Evolutionary conservation across 495 filamentous ascomycete genomes (phyloP), one percentile per base, ranked within the genome.

Genomic region (Lophiostoma macrostomum): DNA sequence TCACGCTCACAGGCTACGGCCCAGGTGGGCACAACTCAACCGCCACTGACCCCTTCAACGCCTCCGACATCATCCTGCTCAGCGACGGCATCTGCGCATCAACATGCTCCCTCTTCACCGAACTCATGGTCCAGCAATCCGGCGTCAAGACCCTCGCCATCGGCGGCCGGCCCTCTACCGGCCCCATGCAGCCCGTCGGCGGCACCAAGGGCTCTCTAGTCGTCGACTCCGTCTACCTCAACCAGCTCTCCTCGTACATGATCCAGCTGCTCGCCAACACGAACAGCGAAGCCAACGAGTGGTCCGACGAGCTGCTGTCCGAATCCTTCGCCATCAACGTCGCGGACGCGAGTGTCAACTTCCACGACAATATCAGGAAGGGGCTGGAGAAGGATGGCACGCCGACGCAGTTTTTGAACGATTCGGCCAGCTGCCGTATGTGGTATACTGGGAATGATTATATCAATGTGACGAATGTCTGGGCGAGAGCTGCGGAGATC

Each of bases 51-150:
- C 64, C 59, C 41, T 67, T 58, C 48, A 35, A 32, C 7, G 30
- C 52, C 12, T 57, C 58, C 2, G 50, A 67, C 50, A 55, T 67
- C 37, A 32, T 67, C 38, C 52, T 67, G 25, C 70, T 80, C 20
- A 65, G 73, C 14, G 76, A 82, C 51, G 72, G 71, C 23, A 47
- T 71, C 32, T 82, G 77, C 58, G 65, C 66, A n/a, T 78, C 73
- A 0, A 65, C 77, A 30, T 82, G 76, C 58, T 64, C 73, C 1
- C 60, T 76, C 8, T 80, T 82, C 60, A 64, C 73, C 20, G 77
- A 82, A 61, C 65, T 76, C 50, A 77, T 82, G 74, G 70, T 43
- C 53, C 46, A 74, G 20, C 56, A 69, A 66, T 75, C 69, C 34
- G 75, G 74, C 30, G 76, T 76, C 5, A 65, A 67, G 5, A 71